phyloP scores from a whole-genome alignment of 73 alveolate genomes.

The Stentor coeruleus region DNA sequence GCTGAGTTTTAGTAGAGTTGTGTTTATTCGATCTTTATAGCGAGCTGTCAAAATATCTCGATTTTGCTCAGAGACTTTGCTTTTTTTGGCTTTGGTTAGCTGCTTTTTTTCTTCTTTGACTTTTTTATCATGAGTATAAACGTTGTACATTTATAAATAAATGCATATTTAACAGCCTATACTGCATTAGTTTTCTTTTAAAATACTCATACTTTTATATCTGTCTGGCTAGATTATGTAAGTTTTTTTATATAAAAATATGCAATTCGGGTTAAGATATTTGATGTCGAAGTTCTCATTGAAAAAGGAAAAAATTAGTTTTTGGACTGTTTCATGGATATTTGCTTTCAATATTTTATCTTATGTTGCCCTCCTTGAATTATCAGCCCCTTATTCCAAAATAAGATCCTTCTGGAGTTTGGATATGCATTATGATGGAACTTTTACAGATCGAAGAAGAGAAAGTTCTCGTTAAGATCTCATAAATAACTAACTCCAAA shows the following conservation, averaged over 20 bases:
- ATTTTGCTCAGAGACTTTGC: background rate
- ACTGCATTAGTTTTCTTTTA: too few species aligned
- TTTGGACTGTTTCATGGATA: background rate
- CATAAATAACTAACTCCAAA: too few species aligned
- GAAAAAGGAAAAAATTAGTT: background rate
- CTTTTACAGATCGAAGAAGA: background rate
- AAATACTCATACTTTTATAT: background rate
- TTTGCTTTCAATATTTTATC: background rate
- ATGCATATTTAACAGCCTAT: background rate
- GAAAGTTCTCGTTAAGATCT: too few species aligned
- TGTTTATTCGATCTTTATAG: background rate
- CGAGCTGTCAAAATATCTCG: background rate
- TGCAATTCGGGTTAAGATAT: background rate
- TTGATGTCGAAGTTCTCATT: background rate
- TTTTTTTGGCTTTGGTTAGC: background rate
- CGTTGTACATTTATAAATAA: constrained; percentile 14
- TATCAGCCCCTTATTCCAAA: background rate
- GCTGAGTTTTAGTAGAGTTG: background rate
- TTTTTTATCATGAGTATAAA: constrained; percentile 9
- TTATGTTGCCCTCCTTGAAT: background rate
- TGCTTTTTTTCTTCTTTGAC: background rate
- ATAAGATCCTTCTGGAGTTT: background rate
- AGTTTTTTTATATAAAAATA: too few species aligned
- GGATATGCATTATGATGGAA: background rate
- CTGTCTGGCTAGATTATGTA: background rate